Conservation (phyloP, 208 protist genomes). For the Trypanosoma platydactyli region DNA sequence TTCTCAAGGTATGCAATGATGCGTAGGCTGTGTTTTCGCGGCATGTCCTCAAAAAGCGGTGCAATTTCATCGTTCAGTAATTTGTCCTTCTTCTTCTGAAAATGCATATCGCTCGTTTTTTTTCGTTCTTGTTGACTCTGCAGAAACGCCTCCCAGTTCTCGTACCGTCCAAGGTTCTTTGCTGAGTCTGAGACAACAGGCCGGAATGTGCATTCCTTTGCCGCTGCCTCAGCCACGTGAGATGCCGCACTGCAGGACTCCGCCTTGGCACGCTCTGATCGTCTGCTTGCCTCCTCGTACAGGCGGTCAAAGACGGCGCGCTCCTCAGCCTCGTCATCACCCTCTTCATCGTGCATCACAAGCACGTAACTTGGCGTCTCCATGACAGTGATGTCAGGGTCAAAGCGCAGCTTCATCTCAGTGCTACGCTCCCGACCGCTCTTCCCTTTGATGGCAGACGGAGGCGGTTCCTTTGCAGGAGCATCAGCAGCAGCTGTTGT, state of each 20-base stretch:
- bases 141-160: conserved; percentile 28
- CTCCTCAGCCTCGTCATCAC: conserved; percentile 20
- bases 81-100: conserved; percentile 29
- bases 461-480: background rate
- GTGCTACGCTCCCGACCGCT: conserved; percentile 24
- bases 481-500: background rate
- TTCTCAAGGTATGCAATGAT: conserved; percentile 39
- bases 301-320: conserved; percentile 33
- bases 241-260: background rate
- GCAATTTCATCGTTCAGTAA: conserved; percentile 16
- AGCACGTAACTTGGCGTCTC: conserved; percentile 26
- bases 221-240: conserved; percentile 2
- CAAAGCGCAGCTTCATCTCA: conserved; percentile 17
- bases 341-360: conserved; percentile 22
- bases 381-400: conserved; percentile 24
- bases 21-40: conserved; percentile 27
- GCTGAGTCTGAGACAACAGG: conserved; percentile 29
- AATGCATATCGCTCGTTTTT: conserved; percentile 22
- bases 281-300: conserved; percentile 35
- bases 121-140: conserved; percentile 20
- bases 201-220: conserved; percentile 28
- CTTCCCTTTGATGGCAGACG: conserved; percentile 21
- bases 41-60: conserved; percentile 30
- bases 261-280: conserved; percentile 10
- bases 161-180: conserved; percentile 16